Base-by-base conservation (phyloP, 2,329 filamentous ascomycete genomes). In the Tympanopsis confertula region DNA sequence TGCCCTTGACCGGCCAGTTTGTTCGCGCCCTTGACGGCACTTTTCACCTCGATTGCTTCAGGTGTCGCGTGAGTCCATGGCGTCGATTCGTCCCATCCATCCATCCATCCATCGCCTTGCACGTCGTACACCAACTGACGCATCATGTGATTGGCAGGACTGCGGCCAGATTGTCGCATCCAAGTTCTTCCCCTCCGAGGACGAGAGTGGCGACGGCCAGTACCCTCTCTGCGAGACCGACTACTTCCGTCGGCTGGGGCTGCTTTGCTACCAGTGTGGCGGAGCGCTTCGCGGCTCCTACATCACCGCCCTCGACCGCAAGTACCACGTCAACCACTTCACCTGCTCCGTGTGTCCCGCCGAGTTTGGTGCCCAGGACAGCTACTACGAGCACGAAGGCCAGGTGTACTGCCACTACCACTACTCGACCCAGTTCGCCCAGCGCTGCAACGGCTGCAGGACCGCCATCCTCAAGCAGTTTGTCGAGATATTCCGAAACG, bases 291-390 rank as follows among this genome's bases (percentile, higher is more conserved):
- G 91, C 44, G 91, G 89, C 35, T 96, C 91, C 4, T 98, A 98
- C 62, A 98, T 98, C 54, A 98, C 91, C 13, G 91, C 91, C 3
- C 72, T 98, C 38, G 91, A 98, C 49, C 85, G 86, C 51, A 98
- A 98, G 65, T 98, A 98, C 59, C 91, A 95, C 60, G 94, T 98
- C 47, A 88, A 96, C 58, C 91, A 98, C 62, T 98, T 98, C 54
- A 98, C 91, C 26, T 98, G 91, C 62, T 96, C 88, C 10, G 78
- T 95, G 22, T 98, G 91, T 55, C 84, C 88, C 3, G 96, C 91
- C 2, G 83, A 96, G n/a, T 98, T 98, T 55, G 91, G 91, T 37
- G 91, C 91, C 5, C 86, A 94, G 52, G 91, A 98, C 65, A 95
- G 88, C 57, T 98, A 98, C 59, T 98, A 98, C 61, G 91, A 98